Evolutionary conservation across 2,329 filamentous ascomycete genomes (phyloP).

Genomic region (Dendryphion nanum): DNA sequence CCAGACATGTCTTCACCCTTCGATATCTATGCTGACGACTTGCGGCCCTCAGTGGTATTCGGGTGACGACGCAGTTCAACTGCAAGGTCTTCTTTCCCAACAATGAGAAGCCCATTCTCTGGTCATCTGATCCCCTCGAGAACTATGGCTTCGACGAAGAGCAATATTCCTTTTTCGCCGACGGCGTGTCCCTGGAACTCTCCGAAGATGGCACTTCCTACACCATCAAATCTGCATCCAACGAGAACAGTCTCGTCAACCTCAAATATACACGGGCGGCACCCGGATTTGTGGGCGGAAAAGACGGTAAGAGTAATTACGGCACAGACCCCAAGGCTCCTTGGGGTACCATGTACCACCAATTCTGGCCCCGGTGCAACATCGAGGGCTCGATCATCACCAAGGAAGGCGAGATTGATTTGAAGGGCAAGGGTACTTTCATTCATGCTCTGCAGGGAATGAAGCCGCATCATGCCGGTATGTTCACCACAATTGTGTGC

Average conservation of each 20-base stretch:
- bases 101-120: slow-evolving; percentile 70
- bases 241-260: slow-evolving; percentile 79
- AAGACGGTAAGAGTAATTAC: slow-evolving; percentile 78
- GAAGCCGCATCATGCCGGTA: slow-evolving; percentile 95
- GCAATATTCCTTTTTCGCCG: slow-evolving; percentile 79
- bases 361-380: slow-evolving; percentile 87
- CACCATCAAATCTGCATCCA: slow-evolving; percentile 85
- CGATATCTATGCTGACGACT: slow-evolving; percentile 13
- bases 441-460: slow-evolving; percentile 90
- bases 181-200: slow-evolving; percentile 80
- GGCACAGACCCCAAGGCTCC: slow-evolving; percentile 83
- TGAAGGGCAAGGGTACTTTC: slow-evolving; percentile 77
- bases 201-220: slow-evolving; percentile 81
- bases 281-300: slow-evolving; percentile 82
- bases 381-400: slow-evolving; percentile 84
- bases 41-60: slow-evolving; percentile 66
- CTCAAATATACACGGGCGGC: slow-evolving; percentile 73
- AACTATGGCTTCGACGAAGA: slow-evolving; percentile 84
- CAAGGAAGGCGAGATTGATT: slow-evolving; percentile 74
- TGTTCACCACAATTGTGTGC: slow-evolving; percentile 15
- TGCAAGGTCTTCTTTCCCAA: slow-evolving; percentile 84
- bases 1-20: slow-evolving; percentile 30
- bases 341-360: slow-evolving; percentile 90
- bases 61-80: slow-evolving; percentile 91
- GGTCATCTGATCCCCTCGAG: slow-evolving; percentile 76